These are phyloP conservation scores for Sugiyamaella pinicola DNA, from an alignment of 1,139 yeast genomes.

Conservation along the genomic window DNA sequence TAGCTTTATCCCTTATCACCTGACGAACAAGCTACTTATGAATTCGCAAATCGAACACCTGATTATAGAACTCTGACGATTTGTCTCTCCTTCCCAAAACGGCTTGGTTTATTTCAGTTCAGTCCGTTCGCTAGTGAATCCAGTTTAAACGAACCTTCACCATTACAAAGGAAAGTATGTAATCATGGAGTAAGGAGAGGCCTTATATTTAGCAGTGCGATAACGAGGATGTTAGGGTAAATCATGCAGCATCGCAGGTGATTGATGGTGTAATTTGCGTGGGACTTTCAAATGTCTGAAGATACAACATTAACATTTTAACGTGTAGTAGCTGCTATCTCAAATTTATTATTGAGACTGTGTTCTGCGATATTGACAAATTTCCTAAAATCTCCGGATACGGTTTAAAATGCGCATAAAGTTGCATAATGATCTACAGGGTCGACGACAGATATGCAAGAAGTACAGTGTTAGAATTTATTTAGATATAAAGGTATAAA, in stretches of 20 bases:
- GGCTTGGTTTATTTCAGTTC: too few species aligned
- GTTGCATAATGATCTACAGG: conserved; percentile 13
- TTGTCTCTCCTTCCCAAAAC: neutral
- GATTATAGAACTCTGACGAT: neutral
- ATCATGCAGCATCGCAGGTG: neutral
- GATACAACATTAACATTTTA: too few species aligned
- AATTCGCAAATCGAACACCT: neutral
- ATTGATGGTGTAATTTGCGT: neutral
- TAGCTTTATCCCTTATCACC: neutral
- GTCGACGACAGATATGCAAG: neutral
- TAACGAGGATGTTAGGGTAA: neutral
- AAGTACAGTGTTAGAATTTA: neutral
- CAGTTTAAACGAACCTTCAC: neutral
- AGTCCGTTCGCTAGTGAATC: neutral
- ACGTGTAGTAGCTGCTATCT: too few species aligned
- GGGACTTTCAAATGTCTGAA: too few species aligned
- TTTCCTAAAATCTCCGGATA: neutral
- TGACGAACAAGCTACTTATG: neutral
- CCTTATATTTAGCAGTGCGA: neutral
- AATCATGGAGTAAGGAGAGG: neutral
- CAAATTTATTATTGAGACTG: too few species aligned
- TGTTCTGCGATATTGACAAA: neutral
- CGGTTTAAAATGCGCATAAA: neutral
- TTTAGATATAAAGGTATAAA: neutral
- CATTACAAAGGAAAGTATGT: neutral